Evolutionary conservation across 371 early-diverging fungal species (phyloP).

Genomic region (Haplosporangium sp.): DNA sequence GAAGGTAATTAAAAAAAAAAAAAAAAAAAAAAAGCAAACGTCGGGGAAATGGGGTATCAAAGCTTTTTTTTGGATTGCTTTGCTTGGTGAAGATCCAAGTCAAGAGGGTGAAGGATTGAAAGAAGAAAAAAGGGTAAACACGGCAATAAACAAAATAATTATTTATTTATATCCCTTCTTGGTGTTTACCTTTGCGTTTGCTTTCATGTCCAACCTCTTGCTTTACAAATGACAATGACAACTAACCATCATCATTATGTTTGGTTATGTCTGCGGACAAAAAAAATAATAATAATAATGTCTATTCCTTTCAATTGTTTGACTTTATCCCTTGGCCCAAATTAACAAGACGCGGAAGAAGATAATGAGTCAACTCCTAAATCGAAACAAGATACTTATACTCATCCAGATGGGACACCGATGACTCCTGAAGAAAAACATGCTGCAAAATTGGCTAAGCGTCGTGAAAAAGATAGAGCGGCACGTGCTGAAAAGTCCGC

Average conservation of each 20-base stretch:
- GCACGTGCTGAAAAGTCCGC: neutral
- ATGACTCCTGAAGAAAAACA: constrained; percentile 16
- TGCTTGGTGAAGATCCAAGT: neutral
- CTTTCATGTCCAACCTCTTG: neutral
- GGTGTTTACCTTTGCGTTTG: neutral
- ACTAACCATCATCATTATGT: constrained; percentile 3
- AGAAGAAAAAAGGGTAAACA: constrained; percentile 1
- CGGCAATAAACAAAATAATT: constrained; percentile 7
- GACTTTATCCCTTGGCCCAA: neutral
- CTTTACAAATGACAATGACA: neutral
- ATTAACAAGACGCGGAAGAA: neutral
- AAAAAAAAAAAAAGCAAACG: neutral
- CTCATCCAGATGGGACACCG: neutral
- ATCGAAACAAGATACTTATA: neutral
- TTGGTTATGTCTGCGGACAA: neutral
- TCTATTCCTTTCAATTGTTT: neutral
- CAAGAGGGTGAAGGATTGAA: neutral
- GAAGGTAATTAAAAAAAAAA: constrained; percentile 12
- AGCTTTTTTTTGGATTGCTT: neutral
- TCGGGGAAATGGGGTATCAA: neutral
- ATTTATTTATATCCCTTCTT: neutral
- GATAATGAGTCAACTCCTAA: neutral
- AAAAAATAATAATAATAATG: neutral
- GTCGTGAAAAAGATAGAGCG: neutral
- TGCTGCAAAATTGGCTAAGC: constrained; percentile 6